A percentile compares a stretch with the other conserved stretches of the same genome.
phyloP scores from a whole-genome alignment of 2,329 filamentous ascomycete genomes.

The Venturiaceae sp. region DNA sequence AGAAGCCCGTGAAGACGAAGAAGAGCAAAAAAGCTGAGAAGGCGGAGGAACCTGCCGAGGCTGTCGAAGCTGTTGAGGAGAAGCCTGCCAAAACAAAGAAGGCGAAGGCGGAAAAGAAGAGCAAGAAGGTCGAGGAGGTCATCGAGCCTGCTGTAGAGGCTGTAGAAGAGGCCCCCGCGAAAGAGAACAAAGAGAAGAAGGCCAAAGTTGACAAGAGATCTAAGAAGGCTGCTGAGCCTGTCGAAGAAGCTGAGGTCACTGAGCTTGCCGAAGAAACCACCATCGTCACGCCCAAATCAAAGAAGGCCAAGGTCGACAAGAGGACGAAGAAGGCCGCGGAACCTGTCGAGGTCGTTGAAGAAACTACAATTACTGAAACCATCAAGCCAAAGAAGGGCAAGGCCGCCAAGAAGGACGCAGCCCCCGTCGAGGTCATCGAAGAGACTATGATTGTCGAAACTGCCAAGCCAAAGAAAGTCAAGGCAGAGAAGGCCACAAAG shows the following conservation, averaged over 20 bases:
- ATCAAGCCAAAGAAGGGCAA: slow-evolving; percentile 9
- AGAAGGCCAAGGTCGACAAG: slow-evolving; percentile 5
- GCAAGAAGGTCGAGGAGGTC: slow-evolving; percentile 9
- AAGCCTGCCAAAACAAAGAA: slow-evolving; percentile 6
- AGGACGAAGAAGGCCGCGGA: background rate
- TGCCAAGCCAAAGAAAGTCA: background rate
- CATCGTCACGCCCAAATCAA: slow-evolving; percentile 11
- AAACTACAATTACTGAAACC: slow-evolving; percentile 6
- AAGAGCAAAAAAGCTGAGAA: slow-evolving; percentile 11
- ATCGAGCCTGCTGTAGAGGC: slow-evolving; percentile 6
- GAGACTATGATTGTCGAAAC: background rate
- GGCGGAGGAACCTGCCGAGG: slow-evolving; percentile 10
- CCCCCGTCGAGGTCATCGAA: slow-evolving; percentile 1
- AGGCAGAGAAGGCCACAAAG: background rate
- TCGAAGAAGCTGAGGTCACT: slow-evolving; percentile 19
- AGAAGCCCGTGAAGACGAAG: slow-evolving; percentile 7
- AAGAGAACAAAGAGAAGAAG: slow-evolving; percentile 1
- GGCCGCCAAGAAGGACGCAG: background rate
- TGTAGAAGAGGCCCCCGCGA: background rate
- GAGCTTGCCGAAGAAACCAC: slow-evolving; percentile 13
- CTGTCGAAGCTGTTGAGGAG: slow-evolving; percentile 2
- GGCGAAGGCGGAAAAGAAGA: slow-evolving; percentile 9
- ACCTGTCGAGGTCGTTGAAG: slow-evolving; percentile 9
- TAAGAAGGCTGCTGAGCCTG: background rate
- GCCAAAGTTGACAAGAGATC: slow-evolving; percentile 1